Conservation (phyloP, 129 eudicot genomes). For the Arctium minus region DNA sequence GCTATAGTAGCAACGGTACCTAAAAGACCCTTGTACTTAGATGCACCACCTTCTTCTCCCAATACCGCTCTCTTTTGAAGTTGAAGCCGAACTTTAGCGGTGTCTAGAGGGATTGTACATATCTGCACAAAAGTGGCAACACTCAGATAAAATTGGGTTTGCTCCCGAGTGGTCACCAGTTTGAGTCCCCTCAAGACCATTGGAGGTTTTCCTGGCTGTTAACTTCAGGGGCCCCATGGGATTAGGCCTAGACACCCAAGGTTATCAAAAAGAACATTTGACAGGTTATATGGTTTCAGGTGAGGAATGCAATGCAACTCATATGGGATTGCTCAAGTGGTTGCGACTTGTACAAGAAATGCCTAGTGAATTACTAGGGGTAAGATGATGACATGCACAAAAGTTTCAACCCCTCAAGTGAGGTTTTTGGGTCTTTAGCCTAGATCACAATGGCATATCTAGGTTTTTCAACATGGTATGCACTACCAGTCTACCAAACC, state of each 20-base stretch:
- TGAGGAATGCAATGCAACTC: neutral
- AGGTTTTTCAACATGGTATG: neutral
- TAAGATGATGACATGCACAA: too few relatives aligned
- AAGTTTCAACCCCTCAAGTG: neutral
- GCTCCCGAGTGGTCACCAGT: too few relatives aligned
- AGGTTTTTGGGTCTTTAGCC: neutral
- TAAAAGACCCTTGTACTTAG: slow-evolving; percentile 75
- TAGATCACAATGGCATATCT: neutral
- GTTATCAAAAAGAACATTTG: too few relatives aligned
- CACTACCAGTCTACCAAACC: neutral
- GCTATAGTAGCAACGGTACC: slow-evolving; percentile 82
- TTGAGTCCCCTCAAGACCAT: too few relatives aligned
- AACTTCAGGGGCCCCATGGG: too few relatives aligned
- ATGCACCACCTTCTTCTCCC: slow-evolving; percentile 47
- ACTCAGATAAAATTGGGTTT: too few relatives aligned
- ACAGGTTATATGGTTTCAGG: neutral
- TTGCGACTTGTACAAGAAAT: too few relatives aligned
- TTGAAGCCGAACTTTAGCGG: slow-evolving; percentile 96
- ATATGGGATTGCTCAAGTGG: neutral
- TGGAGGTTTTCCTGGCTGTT: too few relatives aligned
- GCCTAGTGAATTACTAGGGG: too few relatives aligned
- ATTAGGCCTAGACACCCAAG: too few relatives aligned
- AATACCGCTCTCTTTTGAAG: slow-evolving; percentile 62
- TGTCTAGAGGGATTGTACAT: slow-evolving; percentile 90
- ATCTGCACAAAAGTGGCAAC: slow-evolving; percentile 43